These are phyloP conservation scores for Trichoderma cornu-damae DNA, from an alignment of 2,329 filamentous ascomycete genomes.

Conservation along the genomic window DNA sequence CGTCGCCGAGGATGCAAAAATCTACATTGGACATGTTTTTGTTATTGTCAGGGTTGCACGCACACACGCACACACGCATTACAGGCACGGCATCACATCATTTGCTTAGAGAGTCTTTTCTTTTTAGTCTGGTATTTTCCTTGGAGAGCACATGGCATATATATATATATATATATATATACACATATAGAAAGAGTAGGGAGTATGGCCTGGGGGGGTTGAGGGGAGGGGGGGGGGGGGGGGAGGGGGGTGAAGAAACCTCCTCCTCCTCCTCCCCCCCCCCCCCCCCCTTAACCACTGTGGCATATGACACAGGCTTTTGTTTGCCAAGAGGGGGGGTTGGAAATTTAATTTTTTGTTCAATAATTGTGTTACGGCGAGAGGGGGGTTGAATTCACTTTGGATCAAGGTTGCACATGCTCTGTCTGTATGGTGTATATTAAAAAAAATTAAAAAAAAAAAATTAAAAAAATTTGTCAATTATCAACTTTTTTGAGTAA, in stretches of 20 bases:
- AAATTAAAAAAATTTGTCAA: no score
- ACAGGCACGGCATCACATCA: conserved; percentile 12
- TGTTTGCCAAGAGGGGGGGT: neutral
- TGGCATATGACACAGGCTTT: neutral
- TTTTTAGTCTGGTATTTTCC: conserved; percentile 3
- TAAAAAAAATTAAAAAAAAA: no score
- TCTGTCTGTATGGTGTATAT: no score
- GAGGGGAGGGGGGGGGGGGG: no score
- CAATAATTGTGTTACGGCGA: neutral
- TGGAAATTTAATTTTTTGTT: neutral
- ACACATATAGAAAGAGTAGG: conserved; percentile 8
- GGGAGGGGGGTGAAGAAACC: no score
- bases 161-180: conserved; percentile 9
- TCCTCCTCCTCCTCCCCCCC: no score
- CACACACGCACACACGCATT: neutral
- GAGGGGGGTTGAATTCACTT: neutral
- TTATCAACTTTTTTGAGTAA: no score
- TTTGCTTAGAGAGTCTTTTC: conserved; percentile 4
- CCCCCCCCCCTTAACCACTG: no score
- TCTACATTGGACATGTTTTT: neutral
- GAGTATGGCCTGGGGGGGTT: conserved; percentile 1
- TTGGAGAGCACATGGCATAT: no score
- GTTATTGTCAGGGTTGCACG: conserved; percentile 2
- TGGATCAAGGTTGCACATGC: neutral
- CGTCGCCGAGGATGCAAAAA: neutral